Base-by-base conservation (phyloP, 2,329 filamentous ascomycete genomes). In the Fusarium aywerte region DNA sequence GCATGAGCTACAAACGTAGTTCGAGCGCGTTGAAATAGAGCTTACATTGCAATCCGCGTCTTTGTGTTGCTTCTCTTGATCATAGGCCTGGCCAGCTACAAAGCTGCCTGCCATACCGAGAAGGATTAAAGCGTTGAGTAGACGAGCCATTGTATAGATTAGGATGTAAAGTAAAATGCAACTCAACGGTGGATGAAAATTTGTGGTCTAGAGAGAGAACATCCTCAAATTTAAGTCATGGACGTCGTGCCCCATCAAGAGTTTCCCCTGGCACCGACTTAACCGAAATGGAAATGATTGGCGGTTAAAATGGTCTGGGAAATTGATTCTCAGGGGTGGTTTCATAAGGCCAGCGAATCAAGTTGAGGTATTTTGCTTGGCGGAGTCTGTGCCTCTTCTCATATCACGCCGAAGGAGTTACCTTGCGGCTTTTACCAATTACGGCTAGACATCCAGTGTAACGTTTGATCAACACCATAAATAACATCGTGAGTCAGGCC, bases 21-120 rank as follows among this genome's bases (percentile, higher is more conserved):
- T 0, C 0, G 12, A 4, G 2, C 7, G 20, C 3, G 20, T 1
- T 7, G 4, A 2, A 8, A 1, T 1, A 4, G 1, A 7, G 40
- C 45, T 25, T 4, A 61, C 58, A 2, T 45, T 13, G 16, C 58
- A 61, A 1, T 27, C 23, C 4, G 56, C 56, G 16, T 61, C 58
- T 0, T 39, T 39, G 13, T 61, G 27, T 18, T 61, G 18, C n/a
- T 61, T 44, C 4, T 53, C 56, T 12, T 61, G 45, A 1, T 61
- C 56, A 12, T 25, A 45, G 1, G 18, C 6, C 45, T 61, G 58
- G 49, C 36, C 58, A 21, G 39, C 43, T 3, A 43, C 45, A 4
- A 61, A 29, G 32, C 58, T 25, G 3, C 55, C 45, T 4, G 10
- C 5, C 13, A 54, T 3, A 4, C 58, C 2, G 12, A 61, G 8